Conservation (phyloP, 2,329 filamentous ascomycete genomes). For the Podosphaera aphanis region DNA sequence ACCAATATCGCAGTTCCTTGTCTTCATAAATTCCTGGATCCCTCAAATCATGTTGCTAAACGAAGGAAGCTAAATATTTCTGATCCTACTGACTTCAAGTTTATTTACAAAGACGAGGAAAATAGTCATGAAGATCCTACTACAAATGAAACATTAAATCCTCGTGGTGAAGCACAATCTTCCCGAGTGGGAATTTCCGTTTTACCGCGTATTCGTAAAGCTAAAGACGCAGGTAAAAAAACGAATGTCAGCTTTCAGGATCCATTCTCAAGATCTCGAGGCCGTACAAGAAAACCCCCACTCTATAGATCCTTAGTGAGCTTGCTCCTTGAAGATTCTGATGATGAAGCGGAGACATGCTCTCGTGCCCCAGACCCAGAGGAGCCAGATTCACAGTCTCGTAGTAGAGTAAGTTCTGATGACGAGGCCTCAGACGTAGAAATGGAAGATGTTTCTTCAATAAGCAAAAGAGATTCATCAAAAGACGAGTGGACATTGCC, state of each 20-base stretch:
- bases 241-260: conserved; percentile 42
- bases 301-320: conserved; percentile 39
- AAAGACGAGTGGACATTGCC: conserved; percentile 15
- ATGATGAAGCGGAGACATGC: conserved; percentile 47
- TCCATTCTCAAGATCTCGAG: conserved; percentile 37
- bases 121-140: conserved; percentile 31
- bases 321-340: conserved; percentile 38
- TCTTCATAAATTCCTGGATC: conserved; percentile 62
- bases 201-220: conserved; percentile 54
- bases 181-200: conserved; percentile 35
- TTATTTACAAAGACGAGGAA: conserved; percentile 30
- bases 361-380: conserved; percentile 57
- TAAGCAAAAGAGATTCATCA: neutral
- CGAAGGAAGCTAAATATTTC: conserved; percentile 56
- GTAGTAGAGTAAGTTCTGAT: conserved; percentile 48
- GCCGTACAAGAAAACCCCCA: conserved; percentile 27
- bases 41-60: conserved; percentile 56
- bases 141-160: conserved; percentile 40
- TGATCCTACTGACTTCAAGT: conserved; percentile 38
- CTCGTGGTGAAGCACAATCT: conserved; percentile 32
- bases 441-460: conserved; percentile 6
- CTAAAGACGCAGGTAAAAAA: conserved; percentile 30
- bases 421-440: conserved; percentile 21
- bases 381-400: conserved; percentile 59
- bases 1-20: conserved; percentile 63